Base-by-base conservation (phyloP, 192 early-diverging fungal genomes). In the Podila minutissima region DNA sequence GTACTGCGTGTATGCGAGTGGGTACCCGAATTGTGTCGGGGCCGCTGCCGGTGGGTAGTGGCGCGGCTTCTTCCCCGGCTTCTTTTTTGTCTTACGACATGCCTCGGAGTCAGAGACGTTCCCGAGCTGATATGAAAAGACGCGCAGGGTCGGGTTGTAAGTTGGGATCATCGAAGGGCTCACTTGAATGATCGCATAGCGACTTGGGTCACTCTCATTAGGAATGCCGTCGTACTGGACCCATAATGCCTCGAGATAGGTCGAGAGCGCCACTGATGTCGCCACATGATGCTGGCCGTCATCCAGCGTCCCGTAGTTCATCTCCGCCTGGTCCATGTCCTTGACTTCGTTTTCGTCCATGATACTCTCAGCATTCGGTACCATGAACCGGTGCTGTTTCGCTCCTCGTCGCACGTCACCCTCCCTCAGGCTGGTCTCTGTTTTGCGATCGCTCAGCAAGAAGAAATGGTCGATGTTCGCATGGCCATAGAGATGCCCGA, bases 401-500 rank as follows among this genome's bases (percentile, higher is more conserved):
- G 41, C 41, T 46, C 13, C 41, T 46, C 15, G 41, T 13, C 41
- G 41, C 11, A 0, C 41, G 13, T 46, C 41, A 0, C 9, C 38
- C 11, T 3, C 32, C 33, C 2, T 63, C 31, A 10, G 6, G 9
- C 12, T 5, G 0, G 10, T 61, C 59, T 61, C 5, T 20, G 9
- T 32, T 4, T 11, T 73, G 31, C 2, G 77, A 69, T 41, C 67
- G 58, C 48, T 69, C 49, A 92, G 81, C 67, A 92, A 88, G 38
- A 86, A 84, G 77, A 88, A 92, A 48, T 88, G 86, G 66, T 95
- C 92, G 69, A 92, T 89, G 64, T 95, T 95, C 69, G 88, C 86
- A 71, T 95, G 93, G 6, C 93, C 93, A 67, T 86, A 95, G 55
- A 92, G 68, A 83, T 95, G 92, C 20, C 91, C 92, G 5, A 83